Percentiles rank a stretch among this genome's conserved stretches.
These are phyloP conservation scores for Coemansia sp. DNA, from an alignment of 192 early-diverging fungal genomes.

Conservation along the genomic window DNA sequence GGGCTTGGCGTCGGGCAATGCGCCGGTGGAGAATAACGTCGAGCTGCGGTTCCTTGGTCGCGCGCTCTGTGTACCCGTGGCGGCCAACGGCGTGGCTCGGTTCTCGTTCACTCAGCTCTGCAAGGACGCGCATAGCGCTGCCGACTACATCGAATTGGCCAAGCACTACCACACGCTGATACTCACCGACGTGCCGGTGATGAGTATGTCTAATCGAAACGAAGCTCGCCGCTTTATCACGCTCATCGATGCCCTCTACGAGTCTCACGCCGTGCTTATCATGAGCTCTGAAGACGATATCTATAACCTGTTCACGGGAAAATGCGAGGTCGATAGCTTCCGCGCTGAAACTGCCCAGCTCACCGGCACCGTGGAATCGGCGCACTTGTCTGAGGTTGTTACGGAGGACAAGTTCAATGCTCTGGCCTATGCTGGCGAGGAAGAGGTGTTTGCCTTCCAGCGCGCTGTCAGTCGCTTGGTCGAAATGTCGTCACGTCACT, in stretches of 20 bases:
- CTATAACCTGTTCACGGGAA: conserved; percentile 69
- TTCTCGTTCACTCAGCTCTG: conserved; percentile 82
- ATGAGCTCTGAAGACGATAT: conserved; percentile 71
- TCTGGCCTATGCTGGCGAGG: conserved; percentile 63
- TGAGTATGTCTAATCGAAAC: conserved; percentile 69
- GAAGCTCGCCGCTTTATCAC: conserved; percentile 94
- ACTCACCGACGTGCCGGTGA: conserved; percentile 72
- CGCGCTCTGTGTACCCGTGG: conserved; percentile 63
- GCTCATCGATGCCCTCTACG: conserved; percentile 90
- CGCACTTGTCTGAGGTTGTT: conserved; percentile 7
- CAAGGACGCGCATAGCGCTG: conserved; percentile 70
- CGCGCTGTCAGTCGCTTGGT: conserved; percentile 86
- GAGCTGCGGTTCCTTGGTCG: conserved; percentile 76
- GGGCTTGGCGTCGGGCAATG: conserved; percentile 30
- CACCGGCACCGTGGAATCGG: neutral
- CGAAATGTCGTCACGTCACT: conserved; percentile 86
- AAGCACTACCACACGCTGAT: conserved; percentile 73
- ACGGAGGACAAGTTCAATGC: conserved; percentile 12
- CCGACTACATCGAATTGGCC: conserved; percentile 88
- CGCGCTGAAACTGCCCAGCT: conserved; percentile 17
- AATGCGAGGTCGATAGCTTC: conserved; percentile 51
- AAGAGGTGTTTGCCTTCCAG: conserved; percentile 96
- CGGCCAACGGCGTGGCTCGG: conserved; percentile 68
- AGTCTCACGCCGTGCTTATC: conserved; percentile 71
- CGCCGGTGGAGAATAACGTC: conserved; percentile 8